Percentiles rank a stretch among this genome's conserved stretches.
phyloP scores from a whole-genome alignment of 2,329 filamentous ascomycete species.

The Botrytis porri region DNA sequence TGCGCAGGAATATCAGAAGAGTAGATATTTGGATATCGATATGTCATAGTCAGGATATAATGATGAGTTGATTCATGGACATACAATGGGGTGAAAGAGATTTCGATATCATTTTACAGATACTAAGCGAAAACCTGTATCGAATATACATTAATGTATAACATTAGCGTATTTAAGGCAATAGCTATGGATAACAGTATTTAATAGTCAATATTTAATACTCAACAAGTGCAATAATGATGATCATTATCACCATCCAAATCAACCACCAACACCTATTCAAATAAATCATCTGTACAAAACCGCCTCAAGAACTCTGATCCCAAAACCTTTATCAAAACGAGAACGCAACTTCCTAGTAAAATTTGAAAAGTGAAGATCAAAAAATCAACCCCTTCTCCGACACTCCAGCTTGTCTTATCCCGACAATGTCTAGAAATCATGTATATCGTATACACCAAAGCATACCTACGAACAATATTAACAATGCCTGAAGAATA shows the following conservation, averaged over 20 bases:
- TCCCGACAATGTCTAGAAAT: background rate
- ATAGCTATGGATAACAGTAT: background rate
- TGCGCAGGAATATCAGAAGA: background rate
- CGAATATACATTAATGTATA: background rate
- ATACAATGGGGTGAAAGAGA: background rate
- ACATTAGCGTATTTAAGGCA: background rate
- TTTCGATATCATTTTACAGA: background rate
- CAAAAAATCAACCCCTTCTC: background rate
- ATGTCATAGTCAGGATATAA: background rate
- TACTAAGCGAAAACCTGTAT: background rate
- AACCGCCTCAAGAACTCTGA: background rate
- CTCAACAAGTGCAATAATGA: background rate
- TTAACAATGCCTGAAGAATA: background rate
- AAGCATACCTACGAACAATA: too few species aligned
- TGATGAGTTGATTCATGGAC: background rate
- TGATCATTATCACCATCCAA: background rate
- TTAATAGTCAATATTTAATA: background rate
- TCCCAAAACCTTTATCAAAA: background rate
- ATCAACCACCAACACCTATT: accelerated
- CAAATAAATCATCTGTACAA: background rate
- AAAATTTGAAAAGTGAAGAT: background rate
- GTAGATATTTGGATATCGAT: background rate
- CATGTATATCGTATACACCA: too few species aligned
- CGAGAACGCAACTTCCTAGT: background rate
- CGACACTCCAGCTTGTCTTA: too few species aligned